Percentiles rank a stretch among this genome's conserved stretches.
These are phyloP conservation scores for Sporisorium iseilematis-ciliati DNA, from an alignment of 1,284 basidiomycete genomes.

Conservation along the genomic window DNA sequence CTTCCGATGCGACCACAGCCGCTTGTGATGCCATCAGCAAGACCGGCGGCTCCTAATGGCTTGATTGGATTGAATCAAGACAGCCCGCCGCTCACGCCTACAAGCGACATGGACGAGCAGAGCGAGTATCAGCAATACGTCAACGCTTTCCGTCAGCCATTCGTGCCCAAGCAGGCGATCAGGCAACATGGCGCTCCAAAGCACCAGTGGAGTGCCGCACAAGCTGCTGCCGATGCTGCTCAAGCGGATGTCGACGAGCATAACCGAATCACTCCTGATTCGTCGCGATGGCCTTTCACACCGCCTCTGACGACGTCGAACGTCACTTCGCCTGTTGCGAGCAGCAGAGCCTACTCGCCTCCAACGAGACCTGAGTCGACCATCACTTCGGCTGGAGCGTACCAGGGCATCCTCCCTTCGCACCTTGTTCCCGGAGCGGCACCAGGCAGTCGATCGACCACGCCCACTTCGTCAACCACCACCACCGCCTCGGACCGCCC, in stretches of 20 bases:
- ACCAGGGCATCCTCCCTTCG: slow-evolving; percentile 47
- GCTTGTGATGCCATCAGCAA: slow-evolving; percentile 62
- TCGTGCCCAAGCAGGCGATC: slow-evolving; percentile 16
- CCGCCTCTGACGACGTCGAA: slow-evolving; percentile 49
- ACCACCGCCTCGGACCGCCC: slow-evolving; percentile 25
- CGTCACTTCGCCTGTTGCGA: slow-evolving; percentile 40
- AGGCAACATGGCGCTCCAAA: slow-evolving; percentile 39
- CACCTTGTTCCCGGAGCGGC: slow-evolving; percentile 31
- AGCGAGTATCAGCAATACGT: slow-evolving; percentile 40
- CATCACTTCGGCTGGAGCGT: slow-evolving; percentile 13
- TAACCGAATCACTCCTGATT: slow-evolving; percentile 27
- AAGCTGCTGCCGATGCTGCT: slow-evolving; percentile 54
- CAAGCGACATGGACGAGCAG: slow-evolving; percentile 46
- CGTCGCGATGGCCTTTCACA: slow-evolving; percentile 42
- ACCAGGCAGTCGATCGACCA: slow-evolving; percentile 32
- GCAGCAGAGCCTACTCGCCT: slow-evolving; percentile 46
- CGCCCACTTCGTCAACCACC: slow-evolving; percentile 32
- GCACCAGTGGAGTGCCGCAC: slow-evolving; percentile 60
- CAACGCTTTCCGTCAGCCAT: slow-evolving; percentile 34
- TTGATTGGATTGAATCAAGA: slow-evolving; percentile 57
- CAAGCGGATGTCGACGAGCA: slow-evolving; percentile 27
- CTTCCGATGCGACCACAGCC: slow-evolving; percentile 28
- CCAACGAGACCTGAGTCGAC: slow-evolving; percentile 46
- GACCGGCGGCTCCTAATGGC: slow-evolving; percentile 51
- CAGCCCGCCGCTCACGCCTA: slow-evolving; percentile 63